These are phyloP conservation scores for Puccinia triticina DNA, from an alignment of 1,284 basidiomycete species.

Conservation along the genomic window DNA sequence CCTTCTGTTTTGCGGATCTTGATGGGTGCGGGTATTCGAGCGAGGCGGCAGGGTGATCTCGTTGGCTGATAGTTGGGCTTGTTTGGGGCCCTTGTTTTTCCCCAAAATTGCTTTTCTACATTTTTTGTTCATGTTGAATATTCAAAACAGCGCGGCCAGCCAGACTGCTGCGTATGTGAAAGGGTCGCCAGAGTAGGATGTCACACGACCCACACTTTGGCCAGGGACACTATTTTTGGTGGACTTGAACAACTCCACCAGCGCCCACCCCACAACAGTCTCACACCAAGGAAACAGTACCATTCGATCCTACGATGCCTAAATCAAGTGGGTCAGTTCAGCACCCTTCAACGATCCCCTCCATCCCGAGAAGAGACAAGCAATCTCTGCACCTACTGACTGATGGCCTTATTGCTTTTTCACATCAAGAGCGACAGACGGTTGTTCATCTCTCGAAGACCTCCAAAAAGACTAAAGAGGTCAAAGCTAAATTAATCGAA, in stretches of 20 bases:
- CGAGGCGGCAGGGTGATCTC: no score
- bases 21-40: not conserved
- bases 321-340: slow-evolving; percentile 73
- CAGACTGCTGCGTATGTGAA: slow-evolving; percentile 1
- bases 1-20: not conserved
- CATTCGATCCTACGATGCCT: slow-evolving; percentile 67
- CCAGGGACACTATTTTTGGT: not conserved
- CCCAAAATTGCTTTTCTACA: no score
- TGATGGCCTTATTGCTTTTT: slow-evolving; percentile 38
- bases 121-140: no score
- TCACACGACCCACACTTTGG: slow-evolving; percentile 32
- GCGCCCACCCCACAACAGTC: no score
- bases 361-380: slow-evolving; percentile 42
- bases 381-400: not conserved
- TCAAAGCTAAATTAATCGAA: slow-evolving; percentile 11
- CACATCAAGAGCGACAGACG: slow-evolving; percentile 60
- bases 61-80: not conserved
- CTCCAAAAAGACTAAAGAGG: slow-evolving; percentile 61
- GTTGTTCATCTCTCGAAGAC: slow-evolving; percentile 66
- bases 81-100: no score
- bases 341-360: not conserved
- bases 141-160: no score
- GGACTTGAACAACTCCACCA: no score
- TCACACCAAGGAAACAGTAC: not conserved
- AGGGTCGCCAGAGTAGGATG: not conserved